Percentiles rank a stretch among this genome's conserved stretches.
Conservation (phyloP, 2,329 filamentous ascomycete genomes). For the Cephalotrichum gorgonifer region DNA sequence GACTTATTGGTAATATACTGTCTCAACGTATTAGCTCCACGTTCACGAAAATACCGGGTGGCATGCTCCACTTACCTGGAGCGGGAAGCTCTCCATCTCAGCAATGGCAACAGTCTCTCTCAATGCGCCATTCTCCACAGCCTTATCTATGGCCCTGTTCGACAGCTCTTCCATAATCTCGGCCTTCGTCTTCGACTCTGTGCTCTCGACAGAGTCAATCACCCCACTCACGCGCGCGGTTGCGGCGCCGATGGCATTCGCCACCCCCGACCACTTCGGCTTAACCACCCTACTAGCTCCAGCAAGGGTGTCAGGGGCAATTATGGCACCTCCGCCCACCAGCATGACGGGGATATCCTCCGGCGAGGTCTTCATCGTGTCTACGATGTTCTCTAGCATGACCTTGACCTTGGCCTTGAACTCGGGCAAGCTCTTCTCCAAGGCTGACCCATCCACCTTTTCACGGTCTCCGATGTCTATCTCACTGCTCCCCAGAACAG, state of each 20-base stretch:
- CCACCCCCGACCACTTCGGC: conserved; percentile 46
- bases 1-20: conserved; percentile 38
- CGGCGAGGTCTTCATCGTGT: conserved; percentile 53
- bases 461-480: background rate
- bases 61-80: conserved; percentile 15
- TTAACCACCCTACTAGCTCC: conserved; percentile 47
- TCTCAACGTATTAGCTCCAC: background rate
- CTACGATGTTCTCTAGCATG: conserved; percentile 45
- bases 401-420: conserved; percentile 29
- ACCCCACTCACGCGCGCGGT: conserved; percentile 48
- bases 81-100: conserved; percentile 43
- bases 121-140: conserved; percentile 25
- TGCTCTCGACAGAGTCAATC: conserved; percentile 39
- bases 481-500: background rate
- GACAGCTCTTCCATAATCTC: conserved; percentile 29
- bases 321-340: conserved; percentile 52
- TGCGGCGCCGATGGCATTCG: conserved; percentile 56
- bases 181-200: conserved; percentile 27
- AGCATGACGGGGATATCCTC: conserved; percentile 49
- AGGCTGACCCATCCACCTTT: conserved; percentile 21
- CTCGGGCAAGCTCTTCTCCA: background rate
- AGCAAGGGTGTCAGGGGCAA: conserved; percentile 41
- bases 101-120: conserved; percentile 33
- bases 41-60: background rate
- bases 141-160: conserved; percentile 17